Conservation (phyloP, 2,329 filamentous ascomycete species). For the Fusarium agapanthi region DNA sequence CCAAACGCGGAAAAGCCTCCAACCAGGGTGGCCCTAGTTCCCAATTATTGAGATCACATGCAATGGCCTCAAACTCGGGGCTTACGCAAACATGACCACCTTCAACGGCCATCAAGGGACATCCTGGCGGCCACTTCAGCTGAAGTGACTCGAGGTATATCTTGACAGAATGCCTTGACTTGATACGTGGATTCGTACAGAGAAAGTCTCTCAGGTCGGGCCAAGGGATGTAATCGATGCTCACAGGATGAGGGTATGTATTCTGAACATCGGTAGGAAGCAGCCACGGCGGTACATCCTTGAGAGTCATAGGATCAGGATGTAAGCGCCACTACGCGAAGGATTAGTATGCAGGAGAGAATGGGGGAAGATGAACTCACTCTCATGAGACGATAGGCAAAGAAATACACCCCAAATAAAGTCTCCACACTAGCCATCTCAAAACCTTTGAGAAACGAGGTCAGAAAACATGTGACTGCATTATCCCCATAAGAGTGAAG, state of each 20-base stretch:
- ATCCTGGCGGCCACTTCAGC: constrained; percentile 32
- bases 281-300: constrained; percentile 34
- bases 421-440: constrained; percentile 36
- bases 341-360: neutral
- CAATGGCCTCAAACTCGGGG: constrained; percentile 35
- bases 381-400: constrained; percentile 38
- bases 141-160: constrained; percentile 36
- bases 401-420: constrained; percentile 37
- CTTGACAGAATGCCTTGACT: constrained; percentile 35
- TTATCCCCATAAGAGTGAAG: constrained; percentile 38
- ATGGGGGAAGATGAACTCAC: neutral
- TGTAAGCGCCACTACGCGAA: constrained; percentile 35
- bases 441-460: constrained; percentile 37
- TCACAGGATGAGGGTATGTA: constrained; percentile 35
- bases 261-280: constrained; percentile 37
- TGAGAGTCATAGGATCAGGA: constrained; percentile 33
- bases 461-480: constrained; percentile 32
- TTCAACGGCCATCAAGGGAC: constrained; percentile 22
- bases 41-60: constrained; percentile 38
- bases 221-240: constrained; percentile 40
- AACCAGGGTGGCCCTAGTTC: constrained; percentile 32
- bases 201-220: constrained; percentile 37
- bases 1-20: constrained; percentile 36
- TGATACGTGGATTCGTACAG: constrained; percentile 28
- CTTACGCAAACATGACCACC: constrained; percentile 26